Percentiles rank a stretch among this genome's conserved stretches.
phyloP scores from a whole-genome alignment of 805 yeast genomes.

The Candida easanensis region DNA sequence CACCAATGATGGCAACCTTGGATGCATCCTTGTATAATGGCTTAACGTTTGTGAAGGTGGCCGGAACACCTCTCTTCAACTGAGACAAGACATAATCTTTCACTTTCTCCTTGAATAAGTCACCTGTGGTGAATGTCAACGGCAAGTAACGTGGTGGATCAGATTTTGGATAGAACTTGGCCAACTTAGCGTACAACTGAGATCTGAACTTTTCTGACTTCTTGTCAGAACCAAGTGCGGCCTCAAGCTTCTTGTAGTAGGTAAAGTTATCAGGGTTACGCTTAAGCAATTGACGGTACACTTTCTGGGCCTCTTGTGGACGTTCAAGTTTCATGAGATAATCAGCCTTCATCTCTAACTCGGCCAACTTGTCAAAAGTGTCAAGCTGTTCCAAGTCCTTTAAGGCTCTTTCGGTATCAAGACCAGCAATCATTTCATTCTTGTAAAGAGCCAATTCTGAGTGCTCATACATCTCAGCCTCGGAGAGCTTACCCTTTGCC shows the following conservation, averaged over 20 bases:
- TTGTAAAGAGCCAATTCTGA: constrained; percentile 79
- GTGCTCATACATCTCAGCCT: constrained; percentile 68
- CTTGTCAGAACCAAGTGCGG: constrained; percentile 51
- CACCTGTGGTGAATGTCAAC: constrained; percentile 62
- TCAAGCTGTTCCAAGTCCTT: constrained; percentile 58
- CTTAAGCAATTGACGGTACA: constrained; percentile 66
- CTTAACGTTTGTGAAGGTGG: constrained; percentile 82
- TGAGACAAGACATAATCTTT: constrained; percentile 55
- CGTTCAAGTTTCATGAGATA: constrained; percentile 57
- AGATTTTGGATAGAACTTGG: constrained; percentile 72
- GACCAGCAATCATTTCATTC: constrained; percentile 64
- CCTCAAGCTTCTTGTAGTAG: constrained; percentile 68
- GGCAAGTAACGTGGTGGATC: constrained; percentile 82
- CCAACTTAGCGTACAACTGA: constrained; percentile 62
- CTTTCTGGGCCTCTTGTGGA: constrained; percentile 60
- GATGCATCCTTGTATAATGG: constrained; percentile 56
- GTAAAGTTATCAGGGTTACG: constrained; percentile 79
- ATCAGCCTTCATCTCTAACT: constrained; percentile 64
- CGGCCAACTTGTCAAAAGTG: constrained; percentile 56
- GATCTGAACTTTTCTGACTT: constrained; percentile 47
- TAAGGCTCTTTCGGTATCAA: constrained; percentile 36
- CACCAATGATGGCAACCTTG: constrained; percentile 41
- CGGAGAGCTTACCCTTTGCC: constrained; percentile 64
- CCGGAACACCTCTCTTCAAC: constrained; percentile 81
- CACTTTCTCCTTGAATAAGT: constrained; percentile 46